phyloP scores from a whole-genome alignment of 257 asterid species.

The Nemophila menziesii region DNA sequence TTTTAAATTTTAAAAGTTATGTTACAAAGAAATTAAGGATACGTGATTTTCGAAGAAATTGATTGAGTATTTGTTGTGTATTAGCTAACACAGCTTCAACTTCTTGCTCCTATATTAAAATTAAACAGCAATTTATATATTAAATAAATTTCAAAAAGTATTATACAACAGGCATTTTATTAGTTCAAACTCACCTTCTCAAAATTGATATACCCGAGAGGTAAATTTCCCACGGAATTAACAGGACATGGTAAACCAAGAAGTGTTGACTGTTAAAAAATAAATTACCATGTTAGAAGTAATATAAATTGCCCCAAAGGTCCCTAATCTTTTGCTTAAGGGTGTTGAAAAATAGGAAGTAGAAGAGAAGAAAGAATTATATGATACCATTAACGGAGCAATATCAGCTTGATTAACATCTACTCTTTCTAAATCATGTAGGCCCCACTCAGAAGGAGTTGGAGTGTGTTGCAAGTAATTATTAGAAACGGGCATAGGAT shows the following conservation, averaged over 20 bases:
- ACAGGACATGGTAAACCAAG: slow-evolving; percentile 89
- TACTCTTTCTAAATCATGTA: slow-evolving; percentile 69
- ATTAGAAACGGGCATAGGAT: slow-evolving; percentile 40
- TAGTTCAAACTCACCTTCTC: slow-evolving; percentile 42
- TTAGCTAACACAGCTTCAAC: slow-evolving; percentile 93
- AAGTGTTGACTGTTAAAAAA: slow-evolving; percentile 77
- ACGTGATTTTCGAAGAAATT: slow-evolving; percentile 75
- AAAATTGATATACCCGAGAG: slow-evolving; percentile 61
- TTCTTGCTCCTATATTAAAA: slow-evolving; percentile 46
- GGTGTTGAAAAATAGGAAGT: too few relatives aligned
- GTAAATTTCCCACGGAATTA: slow-evolving; percentile 87
- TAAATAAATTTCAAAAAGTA: slow-evolving; percentile 1
- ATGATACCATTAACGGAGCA: slow-evolving; percentile 91
- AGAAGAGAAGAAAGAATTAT: slow-evolving; percentile 13
- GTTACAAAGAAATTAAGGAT: too few relatives aligned
- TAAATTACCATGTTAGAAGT: slow-evolving; percentile 18
- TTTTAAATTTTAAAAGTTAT: neutral
- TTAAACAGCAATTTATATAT: slow-evolving; percentile 12
- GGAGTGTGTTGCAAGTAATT: slow-evolving; percentile 62
- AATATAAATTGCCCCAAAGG: neutral
- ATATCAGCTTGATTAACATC: slow-evolving; percentile 99
- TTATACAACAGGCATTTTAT: neutral
- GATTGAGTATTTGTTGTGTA: slow-evolving; percentile 80
- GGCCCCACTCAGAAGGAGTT: slow-evolving; percentile 95
- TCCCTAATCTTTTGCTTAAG: too few relatives aligned